phyloP scores from a whole-genome alignment of 306 rosid species.

The Delonix regia region DNA sequence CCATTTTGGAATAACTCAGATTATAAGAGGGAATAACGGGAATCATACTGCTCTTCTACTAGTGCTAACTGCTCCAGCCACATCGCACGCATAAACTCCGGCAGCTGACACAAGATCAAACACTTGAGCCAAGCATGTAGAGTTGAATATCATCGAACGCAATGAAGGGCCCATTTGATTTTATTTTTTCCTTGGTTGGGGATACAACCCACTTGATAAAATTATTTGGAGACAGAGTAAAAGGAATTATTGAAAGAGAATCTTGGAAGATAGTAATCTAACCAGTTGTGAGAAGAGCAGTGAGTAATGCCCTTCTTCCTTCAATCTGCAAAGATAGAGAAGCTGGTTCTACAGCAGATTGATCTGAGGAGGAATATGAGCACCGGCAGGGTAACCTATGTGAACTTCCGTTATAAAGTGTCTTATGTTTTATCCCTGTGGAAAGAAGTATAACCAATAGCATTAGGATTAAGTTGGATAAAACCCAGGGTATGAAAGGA shows the following conservation, averaged over 20 bases:
- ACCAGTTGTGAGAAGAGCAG: slow-evolving; percentile 74
- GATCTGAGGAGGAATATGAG: slow-evolving; percentile 49
- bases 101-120: slow-evolving; percentile 37
- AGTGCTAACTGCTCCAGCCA: slow-evolving; percentile 61
- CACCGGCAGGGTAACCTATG: slow-evolving; percentile 50
- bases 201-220: no score
- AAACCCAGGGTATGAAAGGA: slow-evolving; percentile 29
- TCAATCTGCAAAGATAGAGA: slow-evolving; percentile 48
- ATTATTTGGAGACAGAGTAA: not conserved
- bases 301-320: slow-evolving; percentile 77
- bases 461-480: slow-evolving; percentile 31
- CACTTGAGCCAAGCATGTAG: not conserved
- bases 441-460: slow-evolving; percentile 17
- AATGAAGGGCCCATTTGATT: not conserved
- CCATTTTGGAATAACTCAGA: slow-evolving; percentile 1
- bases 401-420: slow-evolving; percentile 42
- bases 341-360: slow-evolving; percentile 38
- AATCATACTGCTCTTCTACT: slow-evolving; percentile 58
- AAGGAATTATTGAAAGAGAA: not conserved
- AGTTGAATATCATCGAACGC: not conserved
- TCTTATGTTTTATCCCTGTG: slow-evolving; percentile 64
- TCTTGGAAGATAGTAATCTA: slow-evolving; percentile 18
- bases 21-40: not conserved
- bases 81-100: slow-evolving; percentile 51
- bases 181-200: no score